Evolutionary conservation across 805 yeast genomes (phyloP), one percentile per base, ranked within the genome.

Genomic region (Hanseniaspora taiwanica): DNA sequence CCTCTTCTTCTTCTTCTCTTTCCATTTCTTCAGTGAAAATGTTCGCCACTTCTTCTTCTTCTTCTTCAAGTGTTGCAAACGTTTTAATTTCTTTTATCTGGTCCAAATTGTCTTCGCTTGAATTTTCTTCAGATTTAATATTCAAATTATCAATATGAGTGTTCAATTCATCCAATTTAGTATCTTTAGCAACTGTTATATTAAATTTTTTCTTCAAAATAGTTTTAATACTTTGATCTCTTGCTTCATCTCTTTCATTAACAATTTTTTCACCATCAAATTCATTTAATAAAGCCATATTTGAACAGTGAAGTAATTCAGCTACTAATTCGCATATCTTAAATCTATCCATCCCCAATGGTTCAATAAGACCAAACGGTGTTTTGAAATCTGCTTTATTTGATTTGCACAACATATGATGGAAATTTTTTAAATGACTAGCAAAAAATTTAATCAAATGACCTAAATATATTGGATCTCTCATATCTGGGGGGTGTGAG

Each of bases 391-490:
- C 59, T 20, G 59, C 53, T 13, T 60, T 42, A 19, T 56, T 52
- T 2, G 61, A 55, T 43, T 59, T 68, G 3, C 56, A 52, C 48
- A 87, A 66, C 61, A 86, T 69, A 16, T 63, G 67, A 35, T 80
- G 74, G 54, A 89, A 84, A 27, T 70, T 60, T n/a, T 37, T 35
- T 52, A 91, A 74, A 40, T 78, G 72, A 37, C 76, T 74, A 1
- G 95, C 74, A 56, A 91, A 86, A 12, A 82, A 69, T 43, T 69
- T 71, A 27, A 91, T 78, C 66, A 91, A 66, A 31, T 83, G 79
- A 2, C 98, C 98, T 42, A 91, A 63, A 55, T 84, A 91, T 21
- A 91, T 81, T 3, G 96, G 94, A 59, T 91, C 98, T 45, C 96
- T 69, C 31, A 89, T 76, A 13, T 79, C 77, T 6, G 98, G 97